These are phyloP conservation scores for Sphagnurus paluster DNA, from an alignment of 1,284 basidiomycete species.

Conservation along the genomic window DNA sequence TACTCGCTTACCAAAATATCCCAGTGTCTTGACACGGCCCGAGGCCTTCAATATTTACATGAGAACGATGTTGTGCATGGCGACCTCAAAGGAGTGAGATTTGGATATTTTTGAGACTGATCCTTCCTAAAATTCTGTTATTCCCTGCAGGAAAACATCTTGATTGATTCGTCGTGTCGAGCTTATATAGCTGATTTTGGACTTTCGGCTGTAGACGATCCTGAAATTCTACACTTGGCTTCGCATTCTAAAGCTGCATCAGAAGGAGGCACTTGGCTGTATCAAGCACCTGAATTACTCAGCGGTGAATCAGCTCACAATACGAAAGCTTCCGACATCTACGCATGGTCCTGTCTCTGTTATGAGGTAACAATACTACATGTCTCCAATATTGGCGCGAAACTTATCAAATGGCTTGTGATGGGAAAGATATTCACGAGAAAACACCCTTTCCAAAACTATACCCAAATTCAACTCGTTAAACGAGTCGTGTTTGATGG, in stretches of 20 bases:
- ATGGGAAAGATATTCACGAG: too few species aligned
- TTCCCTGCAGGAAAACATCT: neutral
- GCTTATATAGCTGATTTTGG: neutral
- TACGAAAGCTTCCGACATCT: neutral
- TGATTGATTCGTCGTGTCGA: neutral
- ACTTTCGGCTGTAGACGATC: neutral
- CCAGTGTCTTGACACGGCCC: neutral
- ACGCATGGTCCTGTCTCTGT: neutral
- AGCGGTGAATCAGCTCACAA: too few species aligned
- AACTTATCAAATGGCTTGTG: too few species aligned
- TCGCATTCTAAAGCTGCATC: neutral
- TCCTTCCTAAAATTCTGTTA: neutral
- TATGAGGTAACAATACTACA: neutral
- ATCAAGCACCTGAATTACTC: slow-evolving; percentile 1
- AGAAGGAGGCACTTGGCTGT: neutral
- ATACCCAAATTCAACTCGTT: too few species aligned
- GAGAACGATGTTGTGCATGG: neutral
- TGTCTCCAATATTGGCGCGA: too few species aligned
- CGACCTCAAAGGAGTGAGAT: neutral
- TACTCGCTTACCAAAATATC: neutral
- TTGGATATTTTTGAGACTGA: neutral
- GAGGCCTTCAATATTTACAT: neutral
- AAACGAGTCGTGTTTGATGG: too few species aligned
- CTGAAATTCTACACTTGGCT: neutral
- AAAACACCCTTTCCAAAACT: too few species aligned